Conservation (phyloP, 78 protist species). For the Diacronema lutheri region DNA sequence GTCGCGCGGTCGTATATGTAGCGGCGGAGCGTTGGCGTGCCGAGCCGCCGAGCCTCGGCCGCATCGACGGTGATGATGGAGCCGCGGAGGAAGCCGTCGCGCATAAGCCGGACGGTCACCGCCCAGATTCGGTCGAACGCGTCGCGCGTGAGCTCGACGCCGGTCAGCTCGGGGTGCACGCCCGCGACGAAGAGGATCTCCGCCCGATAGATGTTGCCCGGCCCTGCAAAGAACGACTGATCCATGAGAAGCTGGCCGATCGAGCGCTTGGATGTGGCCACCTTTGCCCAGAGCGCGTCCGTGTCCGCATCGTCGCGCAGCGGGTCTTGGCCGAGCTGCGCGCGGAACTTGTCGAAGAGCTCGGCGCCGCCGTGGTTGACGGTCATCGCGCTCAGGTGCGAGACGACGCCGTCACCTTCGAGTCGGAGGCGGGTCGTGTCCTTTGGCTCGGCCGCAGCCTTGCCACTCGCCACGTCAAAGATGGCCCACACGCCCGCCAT, state of each 20-base stretch:
- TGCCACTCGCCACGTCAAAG: neutral
- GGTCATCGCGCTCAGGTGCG: neutral
- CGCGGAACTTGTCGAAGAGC: neutral
- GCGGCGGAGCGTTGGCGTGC: neutral
- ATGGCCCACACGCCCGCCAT: neutral
- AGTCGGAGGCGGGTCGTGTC: neutral
- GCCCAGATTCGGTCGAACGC: neutral
- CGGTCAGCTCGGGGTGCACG: neutral
- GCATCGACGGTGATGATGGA: neutral
- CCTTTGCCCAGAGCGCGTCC: neutral
- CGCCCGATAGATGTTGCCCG: conserved; percentile 5
- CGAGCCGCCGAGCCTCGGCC: neutral
- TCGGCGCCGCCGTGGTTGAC: neutral
- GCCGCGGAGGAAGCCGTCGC: neutral
- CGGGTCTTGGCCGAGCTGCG: neutral
- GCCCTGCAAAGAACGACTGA: neutral
- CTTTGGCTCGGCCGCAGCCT: neutral
- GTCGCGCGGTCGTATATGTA: neutral
- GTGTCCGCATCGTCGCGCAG: neutral
- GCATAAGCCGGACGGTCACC: neutral
- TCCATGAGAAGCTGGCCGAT: conserved; percentile 3
- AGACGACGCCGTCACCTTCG: neutral
- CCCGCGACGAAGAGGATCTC: neutral
- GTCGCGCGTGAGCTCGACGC: neutral
- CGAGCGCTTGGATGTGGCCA: neutral